Base-by-base conservation (phyloP, 192 early-diverging fungal species). In the Pilaira anomala region DNA sequence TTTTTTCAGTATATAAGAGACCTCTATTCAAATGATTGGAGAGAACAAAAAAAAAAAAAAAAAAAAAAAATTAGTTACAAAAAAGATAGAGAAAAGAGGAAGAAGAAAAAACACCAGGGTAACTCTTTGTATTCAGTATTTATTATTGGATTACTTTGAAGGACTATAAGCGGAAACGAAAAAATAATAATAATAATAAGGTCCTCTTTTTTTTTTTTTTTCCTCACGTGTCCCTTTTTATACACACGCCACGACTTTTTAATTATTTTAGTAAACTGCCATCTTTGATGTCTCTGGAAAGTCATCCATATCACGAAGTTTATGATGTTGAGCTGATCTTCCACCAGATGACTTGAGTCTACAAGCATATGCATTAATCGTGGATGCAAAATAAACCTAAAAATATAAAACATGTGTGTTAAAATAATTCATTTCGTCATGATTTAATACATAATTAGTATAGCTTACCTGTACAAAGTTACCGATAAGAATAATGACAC, bases 281-380 rank as follows among this genome's bases (percentile, higher is more conserved):
- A 54, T 54, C 9, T 54, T 54, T 36, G 33, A 36, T 16, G 26
- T 54, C 30, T 54, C 52, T 36, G 52, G 52, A n/a, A 54, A 54
- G 19, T 54, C 52, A 18, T 54, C 52, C 52, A 54, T 54, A 30
- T 54, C 52, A 54, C 52, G 52, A 54, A 54, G 52, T 54, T 54
- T 54, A 54, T 54, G 52, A 19, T 54, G 52, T 16, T 54, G 52
- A 7, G 52, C 18, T 8, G 30, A 26, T 2, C 52, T n/a, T 9
- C 52, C 52, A 6, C 33, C 33, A 9, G 33, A 36, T 9, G 33
- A 36, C 16, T 54, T 54, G 18, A 54, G 18, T 54, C 52, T 54
- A 54, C 52, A 29, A 19, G 52, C 52, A 36, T 54, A 54, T 3
- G 52, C 52, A 54, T 29, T 54, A 8, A 54, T 54, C 24, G 30